Conservation (phyloP, 202 grass and related monocot species). For the Zoysia matrella region DNA sequence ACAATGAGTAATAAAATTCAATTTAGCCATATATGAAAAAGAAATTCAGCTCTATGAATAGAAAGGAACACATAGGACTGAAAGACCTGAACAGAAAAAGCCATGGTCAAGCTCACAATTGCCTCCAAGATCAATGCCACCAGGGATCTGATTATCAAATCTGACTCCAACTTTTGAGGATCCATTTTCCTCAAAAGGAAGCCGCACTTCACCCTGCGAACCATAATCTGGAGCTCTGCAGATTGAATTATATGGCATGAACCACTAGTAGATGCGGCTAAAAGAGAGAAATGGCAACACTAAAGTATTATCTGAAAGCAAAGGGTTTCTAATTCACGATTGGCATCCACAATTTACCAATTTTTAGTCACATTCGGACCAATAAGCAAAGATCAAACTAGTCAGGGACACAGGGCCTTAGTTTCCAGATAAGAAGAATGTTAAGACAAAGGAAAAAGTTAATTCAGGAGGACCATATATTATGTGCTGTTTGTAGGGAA, state of each 20-base stretch:
- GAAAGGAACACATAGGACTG: conserved; percentile 17
- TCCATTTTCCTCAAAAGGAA: conserved; percentile 91
- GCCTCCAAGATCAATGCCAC: conserved; percentile 94
- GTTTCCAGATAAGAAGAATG: conserved; percentile 10
- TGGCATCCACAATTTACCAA: background rate
- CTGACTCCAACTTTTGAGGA: conserved; percentile 93
- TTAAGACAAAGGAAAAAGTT: conserved; percentile 7
- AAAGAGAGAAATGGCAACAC: background rate
- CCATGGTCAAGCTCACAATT: conserved; percentile 92
- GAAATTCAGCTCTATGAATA: background rate
- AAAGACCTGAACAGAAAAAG: conserved; percentile 82
- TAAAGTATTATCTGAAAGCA: conserved; percentile 14
- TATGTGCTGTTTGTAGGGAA: background rate
- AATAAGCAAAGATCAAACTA: conserved; percentile 18
- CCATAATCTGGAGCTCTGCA: conserved; percentile 89
- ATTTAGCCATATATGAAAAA: conserved; percentile 23
- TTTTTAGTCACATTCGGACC: background rate
- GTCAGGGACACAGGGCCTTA: background rate
- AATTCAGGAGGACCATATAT: background rate
- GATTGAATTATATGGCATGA: conserved; percentile 38
- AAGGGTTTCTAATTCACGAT: conserved; percentile 14
- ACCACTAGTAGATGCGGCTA: conserved; percentile 10
- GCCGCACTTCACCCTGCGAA: conserved; percentile 79
- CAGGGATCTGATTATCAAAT: conserved; percentile 81
- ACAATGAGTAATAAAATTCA: conserved; percentile 15